These are phyloP conservation scores for Xylaria castorea DNA, from an alignment of 495 filamentous ascomycete species.

Conservation along the genomic window DNA sequence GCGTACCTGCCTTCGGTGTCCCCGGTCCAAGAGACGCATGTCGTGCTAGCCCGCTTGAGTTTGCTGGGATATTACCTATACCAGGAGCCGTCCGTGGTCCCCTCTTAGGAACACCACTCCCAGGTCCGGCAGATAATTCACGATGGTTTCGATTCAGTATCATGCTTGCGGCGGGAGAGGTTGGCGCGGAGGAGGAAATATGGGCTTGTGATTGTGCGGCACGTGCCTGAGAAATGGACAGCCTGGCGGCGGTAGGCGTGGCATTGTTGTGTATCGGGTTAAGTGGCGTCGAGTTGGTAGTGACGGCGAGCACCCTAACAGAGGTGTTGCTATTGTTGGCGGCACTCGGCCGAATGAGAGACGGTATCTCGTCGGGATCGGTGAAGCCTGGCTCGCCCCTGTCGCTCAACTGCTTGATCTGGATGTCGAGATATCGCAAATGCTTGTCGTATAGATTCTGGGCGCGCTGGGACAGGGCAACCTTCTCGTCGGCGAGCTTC, in stretches of 20 bases:
- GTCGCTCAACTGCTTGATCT: slow-evolving; percentile 82
- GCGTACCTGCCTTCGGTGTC: slow-evolving; percentile 81
- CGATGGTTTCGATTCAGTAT: slow-evolving; percentile 69
- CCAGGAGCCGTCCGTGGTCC: slow-evolving; percentile 72
- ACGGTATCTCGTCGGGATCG: slow-evolving; percentile 78
- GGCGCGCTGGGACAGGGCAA: slow-evolving; percentile 78
- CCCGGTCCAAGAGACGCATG: slow-evolving; percentile 84
- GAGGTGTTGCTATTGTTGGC: slow-evolving; percentile 49
- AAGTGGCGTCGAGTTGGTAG: slow-evolving; percentile 50
- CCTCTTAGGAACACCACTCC: slow-evolving; percentile 65
- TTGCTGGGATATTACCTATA: slow-evolving; percentile 67
- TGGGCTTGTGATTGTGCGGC: slow-evolving; percentile 50
- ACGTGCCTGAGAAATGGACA: slow-evolving; percentile 49
- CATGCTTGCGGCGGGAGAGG: slow-evolving; percentile 68
- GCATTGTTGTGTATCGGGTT: slow-evolving; percentile 59
- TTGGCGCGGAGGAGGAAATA: slow-evolving; percentile 64
- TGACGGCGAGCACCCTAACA: slow-evolving; percentile 34
- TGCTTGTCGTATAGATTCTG: slow-evolving; percentile 84
- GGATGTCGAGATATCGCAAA: slow-evolving; percentile 82
- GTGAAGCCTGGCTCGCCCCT: slow-evolving; percentile 74
- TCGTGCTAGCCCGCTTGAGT: slow-evolving; percentile 75
- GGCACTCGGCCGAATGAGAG: slow-evolving; percentile 69
- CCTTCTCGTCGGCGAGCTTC: slow-evolving; percentile 85
- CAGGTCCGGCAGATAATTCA: slow-evolving; percentile 78
- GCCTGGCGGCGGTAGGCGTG: slow-evolving; percentile 41